Evolutionary conservation across 495 filamentous ascomycete genomes (phyloP).

Genomic region (Penicillium subrubescens): DNA sequence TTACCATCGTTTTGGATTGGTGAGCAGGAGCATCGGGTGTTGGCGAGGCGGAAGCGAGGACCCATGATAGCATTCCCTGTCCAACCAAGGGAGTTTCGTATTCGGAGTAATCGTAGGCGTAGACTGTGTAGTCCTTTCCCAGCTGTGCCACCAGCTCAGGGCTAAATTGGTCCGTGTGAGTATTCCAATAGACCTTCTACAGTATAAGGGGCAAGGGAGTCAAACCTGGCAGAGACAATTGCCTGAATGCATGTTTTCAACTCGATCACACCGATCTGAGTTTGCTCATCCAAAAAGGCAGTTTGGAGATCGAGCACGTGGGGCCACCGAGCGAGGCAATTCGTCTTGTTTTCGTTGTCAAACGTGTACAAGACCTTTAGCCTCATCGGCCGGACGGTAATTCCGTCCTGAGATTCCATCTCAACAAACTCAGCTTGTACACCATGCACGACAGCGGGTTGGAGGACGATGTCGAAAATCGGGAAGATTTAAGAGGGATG

Average conservation of each 20-base stretch:
- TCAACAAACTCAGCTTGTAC: slow-evolving; percentile 31
- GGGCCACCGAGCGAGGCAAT: slow-evolving; percentile 89
- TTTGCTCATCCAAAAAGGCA: slow-evolving; percentile 73
- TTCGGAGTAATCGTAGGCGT: slow-evolving; percentile 96
- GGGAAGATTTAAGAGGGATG: slow-evolving; percentile 1
- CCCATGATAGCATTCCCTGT: slow-evolving; percentile 93
- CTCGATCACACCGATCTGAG: slow-evolving; percentile 84
- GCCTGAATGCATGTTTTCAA: slow-evolving; percentile 89
- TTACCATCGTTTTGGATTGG: slow-evolving; percentile 75
- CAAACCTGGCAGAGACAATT: slow-evolving; percentile 70
- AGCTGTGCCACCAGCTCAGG: slow-evolving; percentile 84
- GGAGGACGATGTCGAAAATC: not conserved
- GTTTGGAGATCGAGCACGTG: slow-evolving; percentile 79
- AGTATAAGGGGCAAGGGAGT: slow-evolving; percentile 6
- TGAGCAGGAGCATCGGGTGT: slow-evolving; percentile 57
- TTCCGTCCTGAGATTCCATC: slow-evolving; percentile 55
- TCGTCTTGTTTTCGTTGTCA: slow-evolving; percentile 83
- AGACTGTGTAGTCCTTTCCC: slow-evolving; percentile 92
- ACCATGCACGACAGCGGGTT: slow-evolving; percentile 32
- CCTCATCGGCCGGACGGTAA: slow-evolving; percentile 58
- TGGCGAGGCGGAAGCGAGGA: slow-evolving; percentile 63
- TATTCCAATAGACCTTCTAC: slow-evolving; percentile 11
- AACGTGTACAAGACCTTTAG: slow-evolving; percentile 97
- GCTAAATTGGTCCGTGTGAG: slow-evolving; percentile 47
- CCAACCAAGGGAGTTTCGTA: slow-evolving; percentile 90